phyloP scores from a whole-genome alignment of 495 filamentous ascomycete genomes.

The Astrocystis sublimbata region DNA sequence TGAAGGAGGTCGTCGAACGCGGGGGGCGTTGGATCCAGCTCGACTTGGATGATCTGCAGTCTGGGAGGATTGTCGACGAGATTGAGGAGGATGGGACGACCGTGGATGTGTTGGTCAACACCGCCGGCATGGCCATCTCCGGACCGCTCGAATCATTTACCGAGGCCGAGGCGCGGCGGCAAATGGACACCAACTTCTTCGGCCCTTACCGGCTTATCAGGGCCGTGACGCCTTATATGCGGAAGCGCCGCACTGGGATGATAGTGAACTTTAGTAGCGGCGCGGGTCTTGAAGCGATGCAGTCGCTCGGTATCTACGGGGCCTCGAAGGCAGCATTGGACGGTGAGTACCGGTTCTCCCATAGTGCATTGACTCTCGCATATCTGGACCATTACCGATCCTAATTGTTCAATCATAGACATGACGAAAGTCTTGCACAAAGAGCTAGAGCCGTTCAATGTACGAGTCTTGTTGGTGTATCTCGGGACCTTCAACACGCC shows the following conservation, averaged over 20 bases:
- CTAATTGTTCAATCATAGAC: background rate
- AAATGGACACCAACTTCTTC: constrained; percentile 58
- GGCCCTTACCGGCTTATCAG: constrained; percentile 48
- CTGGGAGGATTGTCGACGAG: constrained; percentile 39
- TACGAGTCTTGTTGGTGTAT: constrained; percentile 35
- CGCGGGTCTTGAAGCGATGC: constrained; percentile 40
- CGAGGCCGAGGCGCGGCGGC: constrained; percentile 37
- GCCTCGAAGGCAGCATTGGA: constrained; percentile 47
- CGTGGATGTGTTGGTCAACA: constrained; percentile 58
- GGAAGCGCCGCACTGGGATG: constrained; percentile 37
- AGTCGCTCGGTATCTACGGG: constrained; percentile 43
- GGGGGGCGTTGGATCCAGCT: constrained; percentile 36
- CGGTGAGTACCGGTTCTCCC: constrained; percentile 25
- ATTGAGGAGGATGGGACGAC: constrained; percentile 26
- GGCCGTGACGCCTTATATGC: constrained; percentile 50
- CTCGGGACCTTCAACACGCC: constrained; percentile 50
- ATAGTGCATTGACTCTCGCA: background rate
- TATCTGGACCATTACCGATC: background rate
- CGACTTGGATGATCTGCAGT: constrained; percentile 50
- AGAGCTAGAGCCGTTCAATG: constrained; percentile 46
- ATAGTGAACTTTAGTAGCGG: constrained; percentile 50
- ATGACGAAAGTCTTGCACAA: constrained; percentile 41
- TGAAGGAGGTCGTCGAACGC: constrained; percentile 41
- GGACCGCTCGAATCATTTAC: constrained; percentile 47
- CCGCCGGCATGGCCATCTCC: constrained; percentile 47